Conservation (phyloP, 345 rosid species). For the Pseudoturritis turrita region DNA sequence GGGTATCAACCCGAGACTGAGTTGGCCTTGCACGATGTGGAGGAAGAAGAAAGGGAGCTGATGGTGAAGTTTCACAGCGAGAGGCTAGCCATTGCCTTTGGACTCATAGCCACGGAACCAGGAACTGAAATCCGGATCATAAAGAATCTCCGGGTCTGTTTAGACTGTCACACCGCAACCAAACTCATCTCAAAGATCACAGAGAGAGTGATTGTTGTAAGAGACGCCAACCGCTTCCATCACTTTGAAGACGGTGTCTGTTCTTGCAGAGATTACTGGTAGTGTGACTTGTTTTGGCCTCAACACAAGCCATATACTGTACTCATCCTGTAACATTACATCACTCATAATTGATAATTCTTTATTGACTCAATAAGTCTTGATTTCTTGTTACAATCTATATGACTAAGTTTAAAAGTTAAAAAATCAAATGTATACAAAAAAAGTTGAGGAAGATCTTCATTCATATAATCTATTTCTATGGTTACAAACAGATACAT, state of each 20-base stretch:
- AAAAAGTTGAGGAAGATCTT: not conserved
- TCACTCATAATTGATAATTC: slow-evolving; percentile 8
- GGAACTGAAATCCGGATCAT: slow-evolving; percentile 67
- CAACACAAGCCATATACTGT: not conserved
- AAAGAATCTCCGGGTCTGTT: slow-evolving; percentile 76
- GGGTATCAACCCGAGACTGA: slow-evolving; percentile 63
- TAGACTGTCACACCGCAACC: slow-evolving; percentile 71
- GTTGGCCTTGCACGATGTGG: slow-evolving; percentile 69
- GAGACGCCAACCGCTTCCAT: slow-evolving; percentile 82
- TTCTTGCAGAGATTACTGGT: slow-evolving; percentile 87
- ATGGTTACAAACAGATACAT: slow-evolving; percentile 21
- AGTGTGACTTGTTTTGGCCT: slow-evolving; percentile 6
- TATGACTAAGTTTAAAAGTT: not conserved
- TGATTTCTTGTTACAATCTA: slow-evolving; percentile 10
- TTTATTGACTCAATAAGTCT: not conserved
- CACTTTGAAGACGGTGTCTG: slow-evolving; percentile 73
- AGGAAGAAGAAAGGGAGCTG: slow-evolving; percentile 81
- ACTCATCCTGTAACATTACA: slow-evolving; percentile 22
- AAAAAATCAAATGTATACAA: not conserved
- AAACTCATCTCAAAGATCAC: slow-evolving; percentile 73
- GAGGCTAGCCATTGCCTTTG: slow-evolving; percentile 79
- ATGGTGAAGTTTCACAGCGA: slow-evolving; percentile 77
- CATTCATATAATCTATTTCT: slow-evolving; percentile 13
- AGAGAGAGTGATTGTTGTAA: slow-evolving; percentile 61
- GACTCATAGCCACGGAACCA: slow-evolving; percentile 60